phyloP scores from a whole-genome alignment of 805 yeast species.

The Cyberlindnera mrakii region DNA sequence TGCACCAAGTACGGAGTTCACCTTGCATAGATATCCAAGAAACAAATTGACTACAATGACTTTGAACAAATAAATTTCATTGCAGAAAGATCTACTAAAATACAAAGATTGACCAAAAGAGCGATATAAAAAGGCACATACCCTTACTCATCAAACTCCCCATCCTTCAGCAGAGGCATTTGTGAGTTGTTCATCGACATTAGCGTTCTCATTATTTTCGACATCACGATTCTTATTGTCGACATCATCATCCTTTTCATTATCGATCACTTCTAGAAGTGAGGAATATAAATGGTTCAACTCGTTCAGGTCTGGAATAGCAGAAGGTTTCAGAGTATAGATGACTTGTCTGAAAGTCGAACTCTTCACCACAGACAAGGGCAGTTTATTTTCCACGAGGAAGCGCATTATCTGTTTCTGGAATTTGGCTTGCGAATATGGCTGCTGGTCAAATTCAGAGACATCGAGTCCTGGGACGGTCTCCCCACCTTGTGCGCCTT shows the following conservation, averaged over 20 bases:
- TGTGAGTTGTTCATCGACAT: neutral
- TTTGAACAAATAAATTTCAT: too few species aligned
- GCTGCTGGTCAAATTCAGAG: slow-evolving; percentile 31
- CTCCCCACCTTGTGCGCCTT: slow-evolving; percentile 1
- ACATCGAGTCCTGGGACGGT: slow-evolving; percentile 1
- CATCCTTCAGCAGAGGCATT: neutral
- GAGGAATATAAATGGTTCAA: slow-evolving; percentile 39
- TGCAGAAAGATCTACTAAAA: too few species aligned
- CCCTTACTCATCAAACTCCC: neutral
- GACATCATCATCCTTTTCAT: slow-evolving; percentile 6
- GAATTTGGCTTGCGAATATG: slow-evolving; percentile 40
- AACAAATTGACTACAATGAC: too few species aligned
- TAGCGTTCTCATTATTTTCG: neutral
- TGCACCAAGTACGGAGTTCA: too few species aligned
- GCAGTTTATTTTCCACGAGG: slow-evolving; percentile 45
- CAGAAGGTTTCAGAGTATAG: slow-evolving; percentile 43
- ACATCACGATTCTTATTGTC: too few species aligned
- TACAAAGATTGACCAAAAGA: too few species aligned
- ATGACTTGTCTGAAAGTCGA: slow-evolving; percentile 46
- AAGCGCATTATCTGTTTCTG: slow-evolving; percentile 46
- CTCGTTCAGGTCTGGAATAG: slow-evolving; percentile 40
- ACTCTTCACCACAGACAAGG: slow-evolving; percentile 42
- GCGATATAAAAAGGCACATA: too few species aligned
- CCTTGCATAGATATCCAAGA: too few species aligned
- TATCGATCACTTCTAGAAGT: slow-evolving; percentile 35